Base-by-base conservation (phyloP, 768 basidiomycete species). In the Tylopilus rubrobrunneus region DNA sequence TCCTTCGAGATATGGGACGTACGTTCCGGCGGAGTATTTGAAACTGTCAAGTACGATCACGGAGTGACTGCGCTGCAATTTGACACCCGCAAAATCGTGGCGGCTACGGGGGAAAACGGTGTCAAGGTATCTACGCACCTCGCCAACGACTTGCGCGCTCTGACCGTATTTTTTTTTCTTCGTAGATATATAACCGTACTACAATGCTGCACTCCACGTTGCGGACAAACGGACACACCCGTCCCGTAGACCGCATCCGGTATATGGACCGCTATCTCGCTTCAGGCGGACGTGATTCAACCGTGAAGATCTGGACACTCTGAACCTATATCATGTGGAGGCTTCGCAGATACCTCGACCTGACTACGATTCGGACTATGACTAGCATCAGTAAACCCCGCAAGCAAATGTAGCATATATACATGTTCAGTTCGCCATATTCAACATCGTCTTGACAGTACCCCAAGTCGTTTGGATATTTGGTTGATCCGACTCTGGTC, bases 241-340 rank as follows among this genome's bases (percentile, higher is more conserved):
- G 82, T 56, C 95, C 96, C 0, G 87, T 86, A 28, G 91, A 94
- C 72, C 81, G 81, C 59, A 75, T 98, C 57, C 82, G 97, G 45
- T 98, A 96, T 73, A 96, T 97, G 86, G 97, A 98, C 71, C 85
- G 88, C 45, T 99, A 97, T 72, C 77, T 98, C 44, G 86, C 91
- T 28, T 89, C 90, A 9, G 97, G 97, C 33, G 93, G 87, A 47
- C 82, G 88, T 48, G 97, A 98, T 72, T 77, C 89, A 19, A 75
- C 78, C 46, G 80, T 96, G 60, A 97, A 95, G 75, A 86, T 96
- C 58, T 98, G 95, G 95, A 92, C 92, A 45, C 74, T 98, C 69
- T 98, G 78, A 77, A 36, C 23, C 10, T 48, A 51, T 55, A 51
- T 58, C 52, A 31, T 28, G 14, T 40, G 43, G 43, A 28, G 33